Percentiles rank a stretch among this genome's conserved stretches.
Evolutionary conservation across 352 stramenopile genomes (phyloP).

Genomic region (Pythium utonaiense): DNA sequence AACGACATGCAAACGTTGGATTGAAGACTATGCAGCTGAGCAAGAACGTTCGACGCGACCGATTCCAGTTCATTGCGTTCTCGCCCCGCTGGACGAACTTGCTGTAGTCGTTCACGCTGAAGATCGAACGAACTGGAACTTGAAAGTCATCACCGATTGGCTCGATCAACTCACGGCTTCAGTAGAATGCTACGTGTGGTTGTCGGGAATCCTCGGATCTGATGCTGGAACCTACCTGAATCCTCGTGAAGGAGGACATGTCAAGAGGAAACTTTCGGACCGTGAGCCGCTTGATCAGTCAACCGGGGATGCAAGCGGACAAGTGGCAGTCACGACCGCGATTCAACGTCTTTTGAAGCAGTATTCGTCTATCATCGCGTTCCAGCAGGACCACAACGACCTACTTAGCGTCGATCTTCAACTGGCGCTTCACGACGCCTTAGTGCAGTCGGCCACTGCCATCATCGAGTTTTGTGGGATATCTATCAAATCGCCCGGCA

Average conservation of each 20-base stretch:
- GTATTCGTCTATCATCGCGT: background rate
- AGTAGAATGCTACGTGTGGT: constrained; percentile 57
- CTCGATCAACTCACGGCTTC: constrained; percentile 61
- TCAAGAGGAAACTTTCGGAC: constrained; percentile 29
- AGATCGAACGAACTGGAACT: constrained; percentile 17
- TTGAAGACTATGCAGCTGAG: constrained; percentile 34
- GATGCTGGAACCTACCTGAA: constrained; percentile 21
- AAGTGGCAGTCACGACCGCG: constrained; percentile 8
- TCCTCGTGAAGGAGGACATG: constrained; percentile 22
- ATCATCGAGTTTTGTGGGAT: constrained; percentile 7
- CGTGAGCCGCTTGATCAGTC: background rate
- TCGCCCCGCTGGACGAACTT: constrained; percentile 46
- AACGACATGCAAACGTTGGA: constrained; percentile 43
- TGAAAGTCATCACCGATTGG: constrained; percentile 37
- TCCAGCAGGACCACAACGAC: background rate
- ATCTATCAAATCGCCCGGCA: background rate
- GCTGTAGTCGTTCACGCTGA: constrained; percentile 25
- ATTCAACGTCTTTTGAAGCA: constrained; percentile 6
- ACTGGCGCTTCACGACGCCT: background rate
- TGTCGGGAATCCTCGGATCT: constrained; percentile 34
- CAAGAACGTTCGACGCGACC: constrained; percentile 10
- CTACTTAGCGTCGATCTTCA: constrained; percentile 5
- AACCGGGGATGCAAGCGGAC: background rate
- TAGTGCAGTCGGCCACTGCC: background rate
- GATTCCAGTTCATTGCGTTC: constrained; percentile 23